A percentile compares a stretch with the other conserved stretches of the same genome.
Conservation (phyloP, 2,329 filamentous ascomycete species). For the Emergomyces orientalis region DNA sequence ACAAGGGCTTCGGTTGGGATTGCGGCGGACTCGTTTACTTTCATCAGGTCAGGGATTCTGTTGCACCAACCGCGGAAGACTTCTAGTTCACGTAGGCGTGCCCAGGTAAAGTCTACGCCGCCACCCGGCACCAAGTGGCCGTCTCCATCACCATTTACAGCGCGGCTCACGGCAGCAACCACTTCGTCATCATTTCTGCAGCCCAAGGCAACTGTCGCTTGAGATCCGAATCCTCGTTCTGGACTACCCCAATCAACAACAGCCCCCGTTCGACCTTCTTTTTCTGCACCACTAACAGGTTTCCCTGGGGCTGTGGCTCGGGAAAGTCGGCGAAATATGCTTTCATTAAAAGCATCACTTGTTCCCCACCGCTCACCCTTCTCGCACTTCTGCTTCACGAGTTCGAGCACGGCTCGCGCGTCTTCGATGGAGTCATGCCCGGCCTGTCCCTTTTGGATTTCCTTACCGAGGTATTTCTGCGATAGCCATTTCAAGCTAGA, state of each 20-base stretch:
- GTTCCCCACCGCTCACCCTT: constrained; percentile 81
- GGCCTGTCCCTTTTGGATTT: constrained; percentile 71
- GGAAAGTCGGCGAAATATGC: constrained; percentile 74
- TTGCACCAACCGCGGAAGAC: constrained; percentile 52
- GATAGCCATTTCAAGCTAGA: constrained; percentile 83
- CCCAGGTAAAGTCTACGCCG: constrained; percentile 56
- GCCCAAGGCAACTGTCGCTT: constrained; percentile 47
- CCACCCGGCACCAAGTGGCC: constrained; percentile 38
- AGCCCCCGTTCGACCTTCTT: constrained; percentile 38
- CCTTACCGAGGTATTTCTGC: constrained; percentile 72
- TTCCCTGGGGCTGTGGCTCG: constrained; percentile 40
- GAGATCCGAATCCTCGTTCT: constrained; percentile 49
- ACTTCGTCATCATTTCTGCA: constrained; percentile 51
- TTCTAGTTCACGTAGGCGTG: constrained; percentile 53
- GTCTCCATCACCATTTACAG: constrained; percentile 40
- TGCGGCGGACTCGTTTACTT: constrained; percentile 30
- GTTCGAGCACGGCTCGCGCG: constrained; percentile 78
- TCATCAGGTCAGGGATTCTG: constrained; percentile 39
- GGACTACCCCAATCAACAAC: constrained; percentile 87
- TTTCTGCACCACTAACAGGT: constrained; percentile 11
- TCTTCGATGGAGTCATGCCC: constrained; percentile 94
- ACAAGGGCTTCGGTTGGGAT: constrained; percentile 20
- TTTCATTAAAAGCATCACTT: constrained; percentile 68
- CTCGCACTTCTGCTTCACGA: constrained; percentile 92
- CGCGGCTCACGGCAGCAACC: constrained; percentile 46